These are phyloP conservation scores for Coniochaeta sp. DNA, from an alignment of 2,329 filamentous ascomycete genomes.

Conservation along the genomic window DNA sequence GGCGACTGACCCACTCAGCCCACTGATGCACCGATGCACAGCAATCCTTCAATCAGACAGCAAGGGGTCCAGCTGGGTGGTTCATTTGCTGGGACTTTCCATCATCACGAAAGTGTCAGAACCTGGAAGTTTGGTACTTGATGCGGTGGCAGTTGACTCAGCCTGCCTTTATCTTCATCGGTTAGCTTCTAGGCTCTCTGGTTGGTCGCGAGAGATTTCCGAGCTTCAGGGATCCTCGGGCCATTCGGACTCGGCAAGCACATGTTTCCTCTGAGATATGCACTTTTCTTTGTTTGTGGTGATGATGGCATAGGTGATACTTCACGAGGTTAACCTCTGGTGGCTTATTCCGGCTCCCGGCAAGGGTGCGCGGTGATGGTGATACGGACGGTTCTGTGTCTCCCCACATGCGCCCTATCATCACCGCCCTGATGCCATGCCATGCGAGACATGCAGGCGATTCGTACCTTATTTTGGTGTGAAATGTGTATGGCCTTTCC, in stretches of 20 bases:
- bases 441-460: background rate
- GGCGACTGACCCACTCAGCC: background rate
- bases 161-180: background rate
- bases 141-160: background rate
- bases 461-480: background rate
- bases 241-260: background rate
- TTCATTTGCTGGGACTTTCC: background rate
- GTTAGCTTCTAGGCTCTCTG: background rate
- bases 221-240: background rate
- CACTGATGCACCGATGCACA: background rate
- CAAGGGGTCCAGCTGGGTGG: background rate
- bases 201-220: background rate
- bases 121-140: background rate
- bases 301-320: background rate
- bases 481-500: background rate
- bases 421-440: background rate
- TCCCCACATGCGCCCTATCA: background rate
- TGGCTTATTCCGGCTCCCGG: background rate
- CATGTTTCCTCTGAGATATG: background rate
- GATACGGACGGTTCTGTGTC: background rate
- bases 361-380: background rate
- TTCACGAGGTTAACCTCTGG: too few species aligned
- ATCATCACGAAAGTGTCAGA: background rate
- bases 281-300: background rate
- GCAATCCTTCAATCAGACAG: background rate